phyloP scores from a whole-genome alignment of 805 yeast genomes.

The Candida pseudofarinosa region DNA sequence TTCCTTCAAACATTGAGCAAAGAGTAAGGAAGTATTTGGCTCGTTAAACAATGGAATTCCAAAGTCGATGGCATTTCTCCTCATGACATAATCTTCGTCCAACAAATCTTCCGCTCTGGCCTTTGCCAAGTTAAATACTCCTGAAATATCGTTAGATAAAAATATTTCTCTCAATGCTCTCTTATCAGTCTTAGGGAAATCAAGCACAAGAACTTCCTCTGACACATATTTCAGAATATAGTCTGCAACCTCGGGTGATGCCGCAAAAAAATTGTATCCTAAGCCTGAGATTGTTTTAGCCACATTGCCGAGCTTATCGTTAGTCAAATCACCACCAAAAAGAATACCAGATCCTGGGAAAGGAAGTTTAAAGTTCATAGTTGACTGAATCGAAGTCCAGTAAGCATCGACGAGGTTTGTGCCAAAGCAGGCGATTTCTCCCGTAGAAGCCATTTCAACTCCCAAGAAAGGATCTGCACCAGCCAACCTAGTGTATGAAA shows the following conservation, averaged over 20 bases:
- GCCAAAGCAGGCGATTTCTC: constrained; percentile 98
- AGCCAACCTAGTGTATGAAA: constrained; percentile 95
- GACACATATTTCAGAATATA: constrained; percentile 51
- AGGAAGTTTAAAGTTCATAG: constrained; percentile 96
- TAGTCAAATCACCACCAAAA: constrained; percentile 88
- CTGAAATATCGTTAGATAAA: constrained; percentile 76
- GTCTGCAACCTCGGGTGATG: constrained; percentile 65
- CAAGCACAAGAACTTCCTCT: constrained; percentile 60
- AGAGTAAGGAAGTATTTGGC: constrained; percentile 86
- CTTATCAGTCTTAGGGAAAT: constrained; percentile 91
- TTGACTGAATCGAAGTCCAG: constrained; percentile 96
- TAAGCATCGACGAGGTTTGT: constrained; percentile 81
- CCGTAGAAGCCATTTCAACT: constrained; percentile 99
- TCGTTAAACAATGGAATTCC: constrained; percentile 95
- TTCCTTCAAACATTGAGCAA: constrained; percentile 74
- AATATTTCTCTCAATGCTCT: constrained; percentile 90
- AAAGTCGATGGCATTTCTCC: constrained; percentile 98
- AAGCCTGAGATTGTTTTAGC: constrained; percentile 65
- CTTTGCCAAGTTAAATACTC: constrained; percentile 88
- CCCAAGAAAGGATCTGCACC: constrained; percentile 99
- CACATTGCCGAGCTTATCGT: constrained; percentile 67
- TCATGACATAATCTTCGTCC: constrained; percentile 94
- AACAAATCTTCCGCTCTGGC: constrained; percentile 80
- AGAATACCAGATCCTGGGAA: constrained; percentile 84
- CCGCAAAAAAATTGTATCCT: constrained; percentile 79